Conservation (phyloP, 2,329 filamentous ascomycete species). For the Xylaria sp. region DNA sequence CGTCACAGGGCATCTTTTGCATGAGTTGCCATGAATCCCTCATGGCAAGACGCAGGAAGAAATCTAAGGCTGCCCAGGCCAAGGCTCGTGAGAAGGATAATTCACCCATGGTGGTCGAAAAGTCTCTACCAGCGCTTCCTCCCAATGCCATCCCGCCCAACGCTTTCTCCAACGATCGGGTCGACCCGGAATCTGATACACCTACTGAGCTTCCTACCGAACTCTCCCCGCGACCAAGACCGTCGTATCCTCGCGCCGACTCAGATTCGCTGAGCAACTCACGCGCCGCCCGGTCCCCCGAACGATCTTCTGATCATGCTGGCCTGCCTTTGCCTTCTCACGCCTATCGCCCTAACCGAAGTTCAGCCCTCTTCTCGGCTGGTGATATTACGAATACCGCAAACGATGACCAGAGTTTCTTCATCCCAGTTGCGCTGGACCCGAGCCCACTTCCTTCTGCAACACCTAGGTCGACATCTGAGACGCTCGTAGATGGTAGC, state of each 20-base stretch:
- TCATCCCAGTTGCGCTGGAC: slow-evolving; percentile 81
- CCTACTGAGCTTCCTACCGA: slow-evolving; percentile 68
- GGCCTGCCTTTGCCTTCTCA: slow-evolving; percentile 75
- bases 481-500: slow-evolving; percentile 57
- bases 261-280: slow-evolving; percentile 67
- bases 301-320: slow-evolving; percentile 58
- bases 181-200: slow-evolving; percentile 71
- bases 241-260: slow-evolving; percentile 62
- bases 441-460: slow-evolving; percentile 69
- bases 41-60: slow-evolving; percentile 92
- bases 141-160: slow-evolving; percentile 75
- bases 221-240: slow-evolving; percentile 68
- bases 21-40: slow-evolving; percentile 98
- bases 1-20: slow-evolving; percentile 98
- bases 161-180: slow-evolving; percentile 70
- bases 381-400: slow-evolving; percentile 56
- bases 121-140: slow-evolving; percentile 90
- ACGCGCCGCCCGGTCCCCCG: slow-evolving; percentile 65
- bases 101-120: slow-evolving; percentile 81
- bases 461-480: slow-evolving; percentile 66
- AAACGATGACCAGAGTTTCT: slow-evolving; percentile 73
- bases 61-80: slow-evolving; percentile 74
- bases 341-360: slow-evolving; percentile 81
- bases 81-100: slow-evolving; percentile 72
- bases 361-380: slow-evolving; percentile 72